Base-by-base conservation (phyloP, 805 yeast species). In the Saccharomycopsis capsularis region DNA sequence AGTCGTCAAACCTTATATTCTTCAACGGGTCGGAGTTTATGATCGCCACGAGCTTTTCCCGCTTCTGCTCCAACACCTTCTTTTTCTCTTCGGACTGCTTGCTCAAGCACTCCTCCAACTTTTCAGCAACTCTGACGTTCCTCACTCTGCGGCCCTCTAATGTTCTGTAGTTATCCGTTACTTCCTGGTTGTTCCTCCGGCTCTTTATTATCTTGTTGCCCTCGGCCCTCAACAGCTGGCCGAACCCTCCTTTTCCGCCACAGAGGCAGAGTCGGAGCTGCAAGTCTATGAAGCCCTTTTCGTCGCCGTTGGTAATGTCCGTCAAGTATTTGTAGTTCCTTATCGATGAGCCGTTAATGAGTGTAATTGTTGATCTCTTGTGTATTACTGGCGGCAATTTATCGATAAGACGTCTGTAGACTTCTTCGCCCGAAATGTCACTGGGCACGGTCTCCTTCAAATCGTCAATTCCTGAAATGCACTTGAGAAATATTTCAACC, bases 231-330 rank as follows among this genome's bases (percentile, higher is more conserved):
- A 74, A 57, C 55, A 65, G 58, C 16, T 68, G 60, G 1, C 76
- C 78, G 56, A 73, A 69, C 2, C 77, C 79, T 21, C 79, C 79
- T 59, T 74, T 74, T n/a, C 79, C 79, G 5, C 79, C 78, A 50
- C 73, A 65, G 29, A 72, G 48, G 11, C 68, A 60, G 0, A 64
- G 50, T 18, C 61, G 64, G 27, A 68, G 57, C 51, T 63, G 63
- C 53, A 71, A 62, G 52, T 61, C 53, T 15, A 60, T 13, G 35
- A 47, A 50, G 2, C 39, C 47, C 11, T 27, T 29, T 9, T 7
- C 7, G 11, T 29, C 13, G 11, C 32, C 32, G 32, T 29, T 29
- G 32, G 32, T 41, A 32, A 45, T 16, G 6, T 37, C 16, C 5
- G 16, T 6, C 13, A 45, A 16, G 13, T 18, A 3, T 21, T 40